These are phyloP conservation scores for Hypholoma sublateritium DNA, from an alignment of 768 basidiomycete genomes.

Conservation along the genomic window DNA sequence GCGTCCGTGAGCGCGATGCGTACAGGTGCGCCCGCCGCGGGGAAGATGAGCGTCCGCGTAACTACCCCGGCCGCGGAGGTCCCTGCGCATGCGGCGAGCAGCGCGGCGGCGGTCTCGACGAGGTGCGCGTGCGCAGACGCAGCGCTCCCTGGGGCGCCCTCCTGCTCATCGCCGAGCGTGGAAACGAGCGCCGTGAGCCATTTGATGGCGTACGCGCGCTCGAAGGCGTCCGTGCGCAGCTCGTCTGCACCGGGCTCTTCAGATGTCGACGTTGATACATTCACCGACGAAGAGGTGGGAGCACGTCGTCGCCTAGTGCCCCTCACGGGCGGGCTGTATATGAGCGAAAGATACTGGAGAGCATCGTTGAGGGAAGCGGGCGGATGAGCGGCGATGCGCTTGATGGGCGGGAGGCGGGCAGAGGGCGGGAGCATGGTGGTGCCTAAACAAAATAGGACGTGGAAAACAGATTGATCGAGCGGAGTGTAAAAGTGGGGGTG, in stretches of 20 bases:
- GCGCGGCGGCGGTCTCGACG: slow-evolving; percentile 53
- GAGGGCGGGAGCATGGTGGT: no score
- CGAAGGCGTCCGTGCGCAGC: slow-evolving; percentile 61
- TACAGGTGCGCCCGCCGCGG: slow-evolving; percentile 17
- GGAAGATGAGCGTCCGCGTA: slow-evolving; percentile 47
- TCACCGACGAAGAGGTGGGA: background rate
- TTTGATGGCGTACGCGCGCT: slow-evolving; percentile 63
- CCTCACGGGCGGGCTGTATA: slow-evolving; percentile 65
- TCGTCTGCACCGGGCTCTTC: slow-evolving; percentile 20
- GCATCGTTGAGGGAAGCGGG: no score
- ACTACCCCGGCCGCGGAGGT: slow-evolving; percentile 61
- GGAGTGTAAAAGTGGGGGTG: no score
- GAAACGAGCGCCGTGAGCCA: slow-evolving; percentile 74
- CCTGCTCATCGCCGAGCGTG: slow-evolving; percentile 18
- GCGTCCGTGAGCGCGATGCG: slow-evolving; percentile 57
- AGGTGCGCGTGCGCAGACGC: slow-evolving; percentile 34
- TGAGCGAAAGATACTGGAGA: slow-evolving; percentile 50
- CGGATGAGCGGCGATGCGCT: no score
- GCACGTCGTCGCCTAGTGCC: slow-evolving; percentile 51
- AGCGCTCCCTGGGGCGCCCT: background rate
- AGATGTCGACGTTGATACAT: background rate
- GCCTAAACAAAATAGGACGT: no score
- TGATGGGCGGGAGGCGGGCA: no score
- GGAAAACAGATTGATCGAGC: no score
- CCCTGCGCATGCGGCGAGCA: slow-evolving; percentile 69